Conservation (phyloP, 2,329 filamentous ascomycete species). For the Knufia petricola region DNA sequence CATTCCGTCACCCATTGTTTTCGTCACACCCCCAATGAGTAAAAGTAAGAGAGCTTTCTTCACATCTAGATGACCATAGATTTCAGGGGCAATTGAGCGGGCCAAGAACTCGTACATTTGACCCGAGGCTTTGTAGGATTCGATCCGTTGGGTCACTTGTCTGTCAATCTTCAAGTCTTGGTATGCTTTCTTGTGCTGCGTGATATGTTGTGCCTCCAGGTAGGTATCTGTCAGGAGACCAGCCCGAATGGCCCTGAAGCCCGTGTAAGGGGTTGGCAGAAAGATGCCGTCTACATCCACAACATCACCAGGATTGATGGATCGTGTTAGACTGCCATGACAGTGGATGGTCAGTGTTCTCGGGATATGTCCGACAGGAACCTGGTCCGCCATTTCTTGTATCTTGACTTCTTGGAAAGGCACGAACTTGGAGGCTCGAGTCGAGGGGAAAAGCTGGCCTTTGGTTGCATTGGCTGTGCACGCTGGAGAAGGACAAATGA, state of each 20-base stretch:
- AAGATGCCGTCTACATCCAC: constrained; percentile 94
- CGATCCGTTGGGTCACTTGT: constrained; percentile 70
- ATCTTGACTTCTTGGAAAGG: constrained; percentile 98
- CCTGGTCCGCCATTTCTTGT: constrained; percentile 98
- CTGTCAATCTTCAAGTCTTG: constrained; percentile 81
- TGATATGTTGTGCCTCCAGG: constrained; percentile 83
- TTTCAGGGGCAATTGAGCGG: constrained; percentile 93
- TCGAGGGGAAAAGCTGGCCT: constrained; percentile 86
- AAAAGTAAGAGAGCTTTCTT: constrained; percentile 96
- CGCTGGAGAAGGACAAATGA: constrained; percentile 79
- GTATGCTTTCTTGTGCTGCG: constrained; percentile 97
- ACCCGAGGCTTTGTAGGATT: constrained; percentile 71
- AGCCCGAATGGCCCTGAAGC: constrained; percentile 92
- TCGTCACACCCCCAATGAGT: constrained; percentile 89
- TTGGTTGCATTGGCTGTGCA: constrained; percentile 86
- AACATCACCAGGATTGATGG: constrained; percentile 87
- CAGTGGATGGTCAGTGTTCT: constrained; percentile 82
- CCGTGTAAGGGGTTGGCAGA: constrained; percentile 94
- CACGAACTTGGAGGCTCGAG: constrained; percentile 91
- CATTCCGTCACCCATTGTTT: constrained; percentile 97
- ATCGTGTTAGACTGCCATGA: constrained; percentile 73
- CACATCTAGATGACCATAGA: constrained; percentile 90
- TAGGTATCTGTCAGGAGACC: constrained; percentile 97
- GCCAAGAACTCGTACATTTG: constrained; percentile 94
- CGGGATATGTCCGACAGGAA: constrained; percentile 94